Evolutionary conservation across 2,329 filamentous ascomycete genomes (phyloP), one percentile per base, ranked within the genome.

Genomic region (Didymella glomerata): DNA sequence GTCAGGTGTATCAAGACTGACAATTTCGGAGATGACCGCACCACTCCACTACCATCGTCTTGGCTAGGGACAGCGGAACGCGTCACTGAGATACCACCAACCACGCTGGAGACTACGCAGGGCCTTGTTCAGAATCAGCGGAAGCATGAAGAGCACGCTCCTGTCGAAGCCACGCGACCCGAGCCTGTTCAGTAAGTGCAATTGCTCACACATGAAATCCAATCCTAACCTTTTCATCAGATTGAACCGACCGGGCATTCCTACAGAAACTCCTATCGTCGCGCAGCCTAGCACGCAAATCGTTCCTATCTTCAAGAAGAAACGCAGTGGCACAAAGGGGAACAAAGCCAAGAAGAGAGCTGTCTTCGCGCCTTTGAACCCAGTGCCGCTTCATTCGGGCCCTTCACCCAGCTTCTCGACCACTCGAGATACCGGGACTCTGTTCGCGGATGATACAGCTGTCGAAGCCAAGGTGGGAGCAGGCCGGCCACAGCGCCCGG

Each of bases 301-400:
- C 20, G 2, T 16, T 8, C 42, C 41, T 10, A 9, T 7, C 7
- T 4, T 20, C n/a, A 57, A 42, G 16, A 47, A 27, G 42, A 34
- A 24, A 18, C n/a, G 38, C 6, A 44, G 2, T 22, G 20, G 27
- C 6, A 22, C 14, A 7, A 53, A 46, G 22, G 49, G 11, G 7
- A 53, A 22, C 38, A 53, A 45, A 7, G 40, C 25, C 24, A 59
- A 28, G 8, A 59, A 34, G 18, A n/a, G 0, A 14, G 11, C 54
- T 2, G 14, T 42, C 11, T n/a, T 46, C 13, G 13, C 28, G 25
- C 16, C 10, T 7, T 24, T 49, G 7, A 18, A 25, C 11, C 46
- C 46, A 27, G 46, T 32, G 49, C 45, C 45, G 25, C 49, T 49
- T 41, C 45, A n/a, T 18, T 18, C 22, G 3, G 30, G 22, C 4